phyloP scores from a whole-genome alignment of 768 basidiomycete species.

The Lactarius psammicola region DNA sequence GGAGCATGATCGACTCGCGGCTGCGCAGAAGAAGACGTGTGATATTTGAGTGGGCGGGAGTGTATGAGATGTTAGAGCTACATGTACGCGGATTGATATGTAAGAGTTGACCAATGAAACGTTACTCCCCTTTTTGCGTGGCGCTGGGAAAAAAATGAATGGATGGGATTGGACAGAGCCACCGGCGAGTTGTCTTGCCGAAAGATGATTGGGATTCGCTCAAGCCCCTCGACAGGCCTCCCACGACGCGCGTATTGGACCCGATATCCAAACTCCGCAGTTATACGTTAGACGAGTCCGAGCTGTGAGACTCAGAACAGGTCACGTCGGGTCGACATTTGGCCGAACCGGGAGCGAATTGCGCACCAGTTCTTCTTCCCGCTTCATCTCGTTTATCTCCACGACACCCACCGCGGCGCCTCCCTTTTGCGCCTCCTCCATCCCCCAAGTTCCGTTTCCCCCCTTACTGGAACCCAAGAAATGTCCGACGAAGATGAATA shows the following conservation, averaged over 20 bases:
- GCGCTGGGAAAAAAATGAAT: background rate
- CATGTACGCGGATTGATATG: background rate
- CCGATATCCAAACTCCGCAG: slow-evolving; percentile 4
- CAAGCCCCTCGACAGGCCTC: background rate
- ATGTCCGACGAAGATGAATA: slow-evolving; percentile 57
- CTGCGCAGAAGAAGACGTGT: slow-evolving; percentile 27
- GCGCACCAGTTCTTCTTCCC: background rate
- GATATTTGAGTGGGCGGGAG: background rate
- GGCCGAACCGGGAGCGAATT: background rate
- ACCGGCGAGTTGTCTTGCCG: background rate
- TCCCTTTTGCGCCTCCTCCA: background rate
- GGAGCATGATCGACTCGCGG: slow-evolving; percentile 66
- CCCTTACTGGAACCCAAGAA: slow-evolving; percentile 29
- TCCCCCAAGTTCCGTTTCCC: background rate
- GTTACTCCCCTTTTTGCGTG: background rate
- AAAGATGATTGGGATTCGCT: background rate
- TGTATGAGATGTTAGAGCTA: background rate
- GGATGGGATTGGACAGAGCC: background rate
- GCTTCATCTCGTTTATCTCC: background rate
- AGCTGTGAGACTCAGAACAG: background rate
- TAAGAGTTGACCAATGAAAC: background rate
- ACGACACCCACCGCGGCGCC: slow-evolving; percentile 2
- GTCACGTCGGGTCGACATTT: background rate
- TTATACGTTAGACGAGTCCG: background rate
- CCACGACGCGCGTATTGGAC: background rate